These are phyloP conservation scores for Karstenula rhodostoma DNA, from an alignment of 2,329 filamentous ascomycete genomes.

Conservation along the genomic window DNA sequence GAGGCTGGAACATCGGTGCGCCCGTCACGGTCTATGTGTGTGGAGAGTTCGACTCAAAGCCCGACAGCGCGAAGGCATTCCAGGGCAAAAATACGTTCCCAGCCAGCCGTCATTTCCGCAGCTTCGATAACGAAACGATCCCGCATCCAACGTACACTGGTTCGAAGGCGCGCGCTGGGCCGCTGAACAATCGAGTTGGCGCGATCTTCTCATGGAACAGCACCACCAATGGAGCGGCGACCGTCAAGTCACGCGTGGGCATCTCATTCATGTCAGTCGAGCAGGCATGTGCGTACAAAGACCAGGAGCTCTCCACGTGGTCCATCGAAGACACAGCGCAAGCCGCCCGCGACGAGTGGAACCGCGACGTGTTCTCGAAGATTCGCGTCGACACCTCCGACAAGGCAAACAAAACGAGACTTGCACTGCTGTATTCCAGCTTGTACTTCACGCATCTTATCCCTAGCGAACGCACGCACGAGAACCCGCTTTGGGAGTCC, in stretches of 20 bases:
- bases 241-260: conserved; percentile 60
- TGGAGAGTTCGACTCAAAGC: conserved; percentile 42
- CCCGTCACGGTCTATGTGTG: conserved; percentile 48
- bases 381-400: conserved; percentile 51
- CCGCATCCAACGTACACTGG: conserved; percentile 42
- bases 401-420: conserved; percentile 39
- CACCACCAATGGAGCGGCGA: conserved; percentile 39
- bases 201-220: conserved; percentile 60
- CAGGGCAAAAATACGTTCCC: conserved; percentile 50
- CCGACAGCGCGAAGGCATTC: conserved; percentile 37
- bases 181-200: conserved; percentile 56
- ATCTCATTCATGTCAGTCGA: conserved; percentile 57
- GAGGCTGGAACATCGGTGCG: conserved; percentile 49
- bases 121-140: conserved; percentile 39
- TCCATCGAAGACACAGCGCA: conserved; percentile 52
- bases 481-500: conserved; percentile 74
- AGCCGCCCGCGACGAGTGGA: conserved; percentile 56
- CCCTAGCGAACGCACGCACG: conserved; percentile 56
- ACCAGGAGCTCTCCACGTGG: conserved; percentile 55
- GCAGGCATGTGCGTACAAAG: conserved; percentile 60
- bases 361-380: conserved; percentile 65
- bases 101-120: conserved; percentile 42
- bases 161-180: conserved; percentile 38
- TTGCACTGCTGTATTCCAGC: conserved; percentile 44
- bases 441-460: conserved; percentile 50